phyloP scores from a whole-genome alignment of 2,329 filamentous ascomycete species.

The Pseudocercospora vitis region DNA sequence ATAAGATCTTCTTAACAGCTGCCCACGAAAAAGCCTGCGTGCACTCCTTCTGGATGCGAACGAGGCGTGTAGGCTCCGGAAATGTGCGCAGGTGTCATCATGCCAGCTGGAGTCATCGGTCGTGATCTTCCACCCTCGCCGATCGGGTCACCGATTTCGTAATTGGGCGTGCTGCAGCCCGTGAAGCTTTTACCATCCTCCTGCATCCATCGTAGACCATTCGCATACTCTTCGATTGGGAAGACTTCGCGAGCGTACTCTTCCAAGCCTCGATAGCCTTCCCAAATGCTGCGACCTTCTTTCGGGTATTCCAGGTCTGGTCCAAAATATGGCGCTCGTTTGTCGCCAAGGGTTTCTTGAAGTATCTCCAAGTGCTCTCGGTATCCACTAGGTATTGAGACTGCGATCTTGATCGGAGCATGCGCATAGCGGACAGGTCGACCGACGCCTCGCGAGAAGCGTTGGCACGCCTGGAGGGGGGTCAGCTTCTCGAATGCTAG shows the following conservation, averaged over 20 bases:
- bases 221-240: constrained; percentile 88
- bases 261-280: constrained; percentile 84
- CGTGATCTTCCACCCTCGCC: constrained; percentile 21
- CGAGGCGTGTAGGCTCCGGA: constrained; percentile 36
- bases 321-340: constrained; percentile 62
- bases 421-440: constrained; percentile 76
- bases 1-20: constrained; percentile 25
- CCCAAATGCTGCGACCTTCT: constrained; percentile 81
- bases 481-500: constrained; percentile 88
- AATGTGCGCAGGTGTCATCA: constrained; percentile 29
- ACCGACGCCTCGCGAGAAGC: constrained; percentile 75
- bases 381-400: constrained; percentile 85
- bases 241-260: constrained; percentile 96
- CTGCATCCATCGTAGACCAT: constrained; percentile 90
- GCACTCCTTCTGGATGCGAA: constrained; percentile 35
- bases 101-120: constrained; percentile 33
- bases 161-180: constrained; percentile 23
- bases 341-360: constrained; percentile 59
- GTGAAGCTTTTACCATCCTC: constrained; percentile 41
- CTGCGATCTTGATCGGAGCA: constrained; percentile 77
- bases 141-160: constrained; percentile 25
- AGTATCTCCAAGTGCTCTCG: constrained; percentile 75
- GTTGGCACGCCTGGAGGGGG: constrained; percentile 75
- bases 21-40: constrained; percentile 35
- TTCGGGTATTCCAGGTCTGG: constrained; percentile 64